Evolutionary conservation across 495 filamentous ascomycete genomes (phyloP).

Genomic region (Xylaria longipes): DNA sequence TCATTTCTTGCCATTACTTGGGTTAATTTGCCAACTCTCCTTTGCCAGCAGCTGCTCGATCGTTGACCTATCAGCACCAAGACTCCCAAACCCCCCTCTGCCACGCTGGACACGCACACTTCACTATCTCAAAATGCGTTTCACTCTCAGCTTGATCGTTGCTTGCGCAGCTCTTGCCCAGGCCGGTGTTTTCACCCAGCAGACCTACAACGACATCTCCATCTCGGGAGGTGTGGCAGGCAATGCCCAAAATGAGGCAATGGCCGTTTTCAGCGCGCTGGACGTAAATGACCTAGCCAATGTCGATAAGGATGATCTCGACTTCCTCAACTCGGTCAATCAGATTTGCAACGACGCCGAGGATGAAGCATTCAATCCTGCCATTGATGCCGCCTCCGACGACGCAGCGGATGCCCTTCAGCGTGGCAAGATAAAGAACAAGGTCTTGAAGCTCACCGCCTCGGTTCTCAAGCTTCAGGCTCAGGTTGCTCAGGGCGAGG

Average conservation of each 20-base stretch:
- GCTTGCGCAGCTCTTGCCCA: constrained; percentile 32
- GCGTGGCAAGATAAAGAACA: constrained; percentile 63
- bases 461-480: constrained; percentile 44
- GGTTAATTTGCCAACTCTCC: constrained; percentile 23
- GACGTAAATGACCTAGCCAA: constrained; percentile 45
- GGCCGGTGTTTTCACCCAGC: constrained; percentile 38
- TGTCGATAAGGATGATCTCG: constrained; percentile 45
- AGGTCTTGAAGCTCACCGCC: constrained; percentile 57
- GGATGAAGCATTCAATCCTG: constrained; percentile 46
- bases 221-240: constrained; percentile 52
- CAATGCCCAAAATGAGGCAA: constrained; percentile 49
- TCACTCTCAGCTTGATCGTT: constrained; percentile 36
- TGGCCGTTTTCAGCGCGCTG: constrained; percentile 41
- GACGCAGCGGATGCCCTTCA: constrained; percentile 47
- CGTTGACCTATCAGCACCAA: constrained; percentile 25
- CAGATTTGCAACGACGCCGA: constrained; percentile 49
- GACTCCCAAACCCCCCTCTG: constrained; percentile 3
- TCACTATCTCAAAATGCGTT: constrained; percentile 36
- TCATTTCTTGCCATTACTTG: constrained; percentile 35
- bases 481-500: constrained; percentile 46
- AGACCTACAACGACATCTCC: constrained; percentile 44
- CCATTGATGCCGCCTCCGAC: constrained; percentile 45
- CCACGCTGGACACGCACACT: constrained; percentile 7
- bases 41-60: constrained; percentile 24
- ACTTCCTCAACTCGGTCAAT: constrained; percentile 49